Conservation (phyloP, 805 yeast species). For the Candida coquimbonensis region DNA sequence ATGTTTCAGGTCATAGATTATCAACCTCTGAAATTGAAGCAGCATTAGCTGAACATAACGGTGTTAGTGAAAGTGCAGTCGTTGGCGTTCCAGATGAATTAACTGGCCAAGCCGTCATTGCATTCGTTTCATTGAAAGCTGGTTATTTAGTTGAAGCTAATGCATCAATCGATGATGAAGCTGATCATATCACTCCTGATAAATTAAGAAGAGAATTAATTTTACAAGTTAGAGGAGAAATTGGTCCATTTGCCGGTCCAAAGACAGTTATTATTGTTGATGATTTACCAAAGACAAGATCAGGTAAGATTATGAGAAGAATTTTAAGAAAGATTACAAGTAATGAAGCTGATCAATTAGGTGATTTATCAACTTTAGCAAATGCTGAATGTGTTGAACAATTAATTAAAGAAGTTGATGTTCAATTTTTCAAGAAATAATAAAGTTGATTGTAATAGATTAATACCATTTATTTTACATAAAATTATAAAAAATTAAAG, state of each 20-base stretch:
- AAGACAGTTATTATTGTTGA: slow-evolving; percentile 75
- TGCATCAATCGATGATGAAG: slow-evolving; percentile 22
- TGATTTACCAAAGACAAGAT: slow-evolving; percentile 96
- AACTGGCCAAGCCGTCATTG: slow-evolving; percentile 93
- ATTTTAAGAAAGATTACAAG: slow-evolving; percentile 87
- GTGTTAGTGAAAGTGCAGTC: slow-evolving; percentile 93
- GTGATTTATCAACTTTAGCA: slow-evolving; percentile 84
- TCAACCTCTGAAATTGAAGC: slow-evolving; percentile 99
- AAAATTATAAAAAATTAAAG: background rate
- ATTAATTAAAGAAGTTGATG: slow-evolving; percentile 56
- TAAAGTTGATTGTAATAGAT: background rate
- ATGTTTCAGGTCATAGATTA: slow-evolving; percentile 94
- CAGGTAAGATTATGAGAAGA: slow-evolving; percentile 98
- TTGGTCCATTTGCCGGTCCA: slow-evolving; percentile 92
- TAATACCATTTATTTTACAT: background rate
- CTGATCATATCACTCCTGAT: slow-evolving; percentile 26
- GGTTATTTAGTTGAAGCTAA: slow-evolving; percentile 29
- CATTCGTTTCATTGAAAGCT: slow-evolving; percentile 79
- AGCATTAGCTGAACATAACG: slow-evolving; percentile 69
- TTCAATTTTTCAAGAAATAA: slow-evolving; percentile 16
- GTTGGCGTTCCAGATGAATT: slow-evolving; percentile 92
- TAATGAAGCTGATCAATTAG: slow-evolving; percentile 88
- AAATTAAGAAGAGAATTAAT: slow-evolving; percentile 64
- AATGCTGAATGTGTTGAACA: slow-evolving; percentile 80
- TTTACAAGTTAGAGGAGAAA: slow-evolving; percentile 83